Conservation (phyloP, 371 early-diverging fungal genomes). For the Circinella minor region DNA sequence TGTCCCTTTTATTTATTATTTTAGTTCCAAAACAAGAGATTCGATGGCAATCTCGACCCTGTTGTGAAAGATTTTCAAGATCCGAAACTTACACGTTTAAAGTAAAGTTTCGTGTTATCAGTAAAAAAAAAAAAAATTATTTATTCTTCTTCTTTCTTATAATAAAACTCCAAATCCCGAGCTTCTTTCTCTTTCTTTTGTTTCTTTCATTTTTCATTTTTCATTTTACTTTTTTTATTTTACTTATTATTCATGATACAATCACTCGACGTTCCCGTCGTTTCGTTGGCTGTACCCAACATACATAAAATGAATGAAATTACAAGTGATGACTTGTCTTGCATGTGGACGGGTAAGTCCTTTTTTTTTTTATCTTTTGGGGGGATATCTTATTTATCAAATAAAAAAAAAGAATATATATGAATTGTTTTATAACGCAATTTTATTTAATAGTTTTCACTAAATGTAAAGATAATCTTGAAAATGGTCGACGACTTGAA, state of each 20-base stretch:
- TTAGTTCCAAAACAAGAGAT: too few species aligned
- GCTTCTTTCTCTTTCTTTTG: too few species aligned
- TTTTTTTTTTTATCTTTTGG: too few species aligned
- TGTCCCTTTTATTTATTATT: too few species aligned
- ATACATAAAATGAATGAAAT: slow-evolving; percentile 41
- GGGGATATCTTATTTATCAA: slow-evolving; percentile 2
- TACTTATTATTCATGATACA: slow-evolving; percentile 9
- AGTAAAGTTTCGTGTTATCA: neutral
- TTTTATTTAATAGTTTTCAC: slow-evolving; percentile 25
- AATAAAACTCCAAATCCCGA: too few species aligned
- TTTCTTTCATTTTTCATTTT: slow-evolving; percentile 4
- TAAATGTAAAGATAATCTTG: slow-evolving; percentile 51
- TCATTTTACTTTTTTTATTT: slow-evolving; percentile 5
- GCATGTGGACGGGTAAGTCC: slow-evolving; percentile 55
- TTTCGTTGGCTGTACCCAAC: slow-evolving; percentile 48
- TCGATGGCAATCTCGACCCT: neutral
- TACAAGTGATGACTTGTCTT: slow-evolving; percentile 43
- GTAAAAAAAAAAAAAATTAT: slow-evolving; percentile 7
- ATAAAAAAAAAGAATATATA: too few species aligned
- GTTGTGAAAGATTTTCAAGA: neutral
- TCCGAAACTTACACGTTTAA: neutral
- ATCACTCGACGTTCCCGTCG: slow-evolving; percentile 46
- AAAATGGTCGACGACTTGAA: slow-evolving; percentile 50
- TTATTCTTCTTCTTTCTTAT: neutral
- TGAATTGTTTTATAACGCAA: too few species aligned